Evolutionary conservation across 2,329 filamentous ascomycete species (phyloP), one percentile per base, ranked within the genome.

Genomic region (Trichoderma atrobrunneum): DNA sequence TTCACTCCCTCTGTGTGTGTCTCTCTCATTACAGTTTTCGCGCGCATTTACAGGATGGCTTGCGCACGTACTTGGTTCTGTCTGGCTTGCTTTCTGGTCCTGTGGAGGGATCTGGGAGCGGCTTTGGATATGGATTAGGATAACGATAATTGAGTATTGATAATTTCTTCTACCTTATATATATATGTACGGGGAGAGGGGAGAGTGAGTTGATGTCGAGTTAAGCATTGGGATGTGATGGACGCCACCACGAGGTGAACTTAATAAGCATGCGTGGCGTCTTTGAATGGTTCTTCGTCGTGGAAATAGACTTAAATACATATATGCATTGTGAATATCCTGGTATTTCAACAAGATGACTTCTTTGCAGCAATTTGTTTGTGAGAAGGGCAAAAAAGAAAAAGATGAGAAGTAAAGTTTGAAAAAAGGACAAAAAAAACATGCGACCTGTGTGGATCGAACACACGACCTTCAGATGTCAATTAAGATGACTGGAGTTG

Each of bases 401-500:
- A 11, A 24, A 59, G 24, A 57, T 16, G 34, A 36, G 34, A 5
- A 28, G n/a, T n/a, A n/a, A n/a, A 18, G 12, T 18, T n/a, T 26
- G 24, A 43, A 43, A 39, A 59, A 24, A 3, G 6, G 24, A 59
- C 5, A 11, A 24, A 59, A 48, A 70, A 70, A 36, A 56, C 16
- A 56, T 71, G 68, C 68, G 68, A 60, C 68, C 68, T 71, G 68
- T 71, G 68, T 71, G 68, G 68, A 63, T 71, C 68, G 68, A 71
- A 71, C 68, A 71, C 68, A 71, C 68, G 68, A 57, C 68, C 68
- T 71, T 71, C 68, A 71, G 68, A 71, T 71, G 64, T 63, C 59
- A 48, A 57, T 26, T 57, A 14, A 16, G 7, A 48, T 36, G 60
- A 64, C 59, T 32, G 68, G 30, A 43, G 24, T 64, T 68, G 32